A percentile compares a stretch with the other conserved stretches of the same genome.
phyloP scores from a whole-genome alignment of 164 flowering plant species.

The Sedum album region DNA sequence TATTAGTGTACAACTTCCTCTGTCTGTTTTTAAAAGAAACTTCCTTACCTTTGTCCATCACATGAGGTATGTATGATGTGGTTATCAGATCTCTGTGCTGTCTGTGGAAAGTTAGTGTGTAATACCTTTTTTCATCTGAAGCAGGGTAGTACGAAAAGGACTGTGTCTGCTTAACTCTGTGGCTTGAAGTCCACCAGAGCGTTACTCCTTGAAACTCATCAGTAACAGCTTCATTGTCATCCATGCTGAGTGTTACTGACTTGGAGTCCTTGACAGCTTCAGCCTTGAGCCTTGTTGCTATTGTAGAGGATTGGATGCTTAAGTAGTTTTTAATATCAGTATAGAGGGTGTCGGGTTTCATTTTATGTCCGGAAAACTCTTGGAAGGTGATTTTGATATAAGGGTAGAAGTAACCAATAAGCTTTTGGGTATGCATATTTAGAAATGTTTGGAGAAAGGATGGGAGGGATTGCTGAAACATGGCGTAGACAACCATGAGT shows the following conservation, averaged over 20 bases:
- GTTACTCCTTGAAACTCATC: slow-evolving; percentile 37
- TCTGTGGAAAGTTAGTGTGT: slow-evolving; percentile 12
- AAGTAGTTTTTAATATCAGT: slow-evolving; percentile 39
- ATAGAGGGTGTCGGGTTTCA: slow-evolving; percentile 30
- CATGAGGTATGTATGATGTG: slow-evolving; percentile 24
- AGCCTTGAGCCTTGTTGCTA: slow-evolving; percentile 42
- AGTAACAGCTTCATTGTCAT: slow-evolving; percentile 40
- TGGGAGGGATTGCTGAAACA: too few relatives aligned
- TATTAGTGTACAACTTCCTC: slow-evolving; percentile 35
- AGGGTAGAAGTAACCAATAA: slow-evolving; percentile 11
- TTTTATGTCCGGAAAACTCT: slow-evolving; percentile 27
- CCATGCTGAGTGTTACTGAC: slow-evolving; percentile 41
- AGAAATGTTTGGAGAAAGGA: too few relatives aligned
- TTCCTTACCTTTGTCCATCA: slow-evolving; percentile 30
- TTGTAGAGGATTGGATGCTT: slow-evolving; percentile 17
- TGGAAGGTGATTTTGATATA: slow-evolving; percentile 26
- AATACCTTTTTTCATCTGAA: slow-evolving; percentile 19
- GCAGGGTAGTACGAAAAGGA: slow-evolving; percentile 17
- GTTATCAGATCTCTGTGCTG: slow-evolving; percentile 16
- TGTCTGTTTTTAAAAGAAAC: slow-evolving; percentile 27
- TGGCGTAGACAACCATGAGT: too few relatives aligned
- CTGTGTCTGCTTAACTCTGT: neutral
- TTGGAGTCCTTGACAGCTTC: slow-evolving; percentile 20
- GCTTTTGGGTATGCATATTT: too few relatives aligned
- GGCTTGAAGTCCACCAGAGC: slow-evolving; percentile 34